phyloP scores from a whole-genome alignment of 768 basidiomycete genomes.

The Auriscalpium vulgare region DNA sequence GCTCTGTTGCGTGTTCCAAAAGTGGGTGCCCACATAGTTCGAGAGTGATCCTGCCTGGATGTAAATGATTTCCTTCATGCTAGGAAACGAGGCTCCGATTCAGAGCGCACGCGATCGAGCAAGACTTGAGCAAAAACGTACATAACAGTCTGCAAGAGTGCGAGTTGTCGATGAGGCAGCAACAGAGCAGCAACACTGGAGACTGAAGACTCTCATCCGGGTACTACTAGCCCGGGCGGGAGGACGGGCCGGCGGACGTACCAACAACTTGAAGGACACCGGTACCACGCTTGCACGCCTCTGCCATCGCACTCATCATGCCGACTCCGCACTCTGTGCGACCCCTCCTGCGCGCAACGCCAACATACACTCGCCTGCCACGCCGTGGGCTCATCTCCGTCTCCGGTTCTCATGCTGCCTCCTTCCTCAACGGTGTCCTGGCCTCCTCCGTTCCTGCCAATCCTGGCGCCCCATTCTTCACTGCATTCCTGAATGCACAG shows the following conservation, averaged over 20 bases:
- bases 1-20: constrained; percentile 75
- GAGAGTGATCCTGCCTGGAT: constrained; percentile 63
- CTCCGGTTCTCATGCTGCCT: constrained; percentile 70
- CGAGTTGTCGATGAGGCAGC: too few species aligned
- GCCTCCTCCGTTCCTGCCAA: constrained; percentile 39
- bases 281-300: too few species aligned
- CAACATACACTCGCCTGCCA: constrained; percentile 49
- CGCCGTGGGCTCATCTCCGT: constrained; percentile 66
- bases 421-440: constrained; percentile 77
- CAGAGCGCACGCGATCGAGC: too few species aligned
- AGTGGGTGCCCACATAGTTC: constrained; percentile 68
- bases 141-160: too few species aligned
- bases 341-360: constrained; percentile 35
- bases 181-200: too few species aligned
- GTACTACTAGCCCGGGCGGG: too few species aligned
- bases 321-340: constrained; percentile 33
- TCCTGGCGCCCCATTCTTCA: constrained; percentile 51
- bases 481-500: constrained; percentile 74
- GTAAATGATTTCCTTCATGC: constrained; percentile 74
- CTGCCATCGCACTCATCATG: constrained; percentile 7
- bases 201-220: too few species aligned
- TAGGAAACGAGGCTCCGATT: too few species aligned
- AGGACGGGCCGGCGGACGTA: too few species aligned
- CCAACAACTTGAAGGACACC: too few species aligned
- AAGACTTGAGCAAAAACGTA: too few species aligned